A percentile compares a stretch with the other conserved stretches of the same genome.
These are phyloP conservation scores for Populus hybrid DNA, from an alignment of 441 rosid species.

Conservation along the genomic window DNA sequence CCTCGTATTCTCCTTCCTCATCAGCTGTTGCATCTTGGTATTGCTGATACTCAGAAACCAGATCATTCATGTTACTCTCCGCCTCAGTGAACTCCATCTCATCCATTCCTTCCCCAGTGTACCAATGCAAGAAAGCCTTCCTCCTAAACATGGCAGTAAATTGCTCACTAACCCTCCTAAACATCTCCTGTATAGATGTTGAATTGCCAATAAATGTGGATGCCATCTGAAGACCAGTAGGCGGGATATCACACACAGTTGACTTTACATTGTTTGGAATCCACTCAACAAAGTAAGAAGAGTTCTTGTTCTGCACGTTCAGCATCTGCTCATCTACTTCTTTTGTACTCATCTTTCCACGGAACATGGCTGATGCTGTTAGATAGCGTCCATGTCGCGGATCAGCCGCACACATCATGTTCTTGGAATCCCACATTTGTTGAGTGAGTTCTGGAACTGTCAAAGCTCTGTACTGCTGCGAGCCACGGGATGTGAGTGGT, in stretches of 20 bases:
- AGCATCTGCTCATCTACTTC: slow-evolving; percentile 85
- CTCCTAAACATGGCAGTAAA: slow-evolving; percentile 83
- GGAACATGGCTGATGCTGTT: slow-evolving; percentile 81
- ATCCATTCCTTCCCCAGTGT: slow-evolving; percentile 76
- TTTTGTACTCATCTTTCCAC: slow-evolving; percentile 80
- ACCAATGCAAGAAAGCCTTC: slow-evolving; percentile 89
- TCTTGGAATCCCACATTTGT: slow-evolving; percentile 86
- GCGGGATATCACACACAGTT: slow-evolving; percentile 77
- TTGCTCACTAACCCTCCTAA: slow-evolving; percentile 78
- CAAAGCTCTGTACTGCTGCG: slow-evolving; percentile 72
- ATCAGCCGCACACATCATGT: slow-evolving; percentile 84
- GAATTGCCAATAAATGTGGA: slow-evolving; percentile 80
- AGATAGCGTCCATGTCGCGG: slow-evolving; percentile 72
- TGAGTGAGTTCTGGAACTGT: slow-evolving; percentile 80
- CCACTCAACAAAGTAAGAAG: slow-evolving; percentile 85
- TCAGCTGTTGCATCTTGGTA: slow-evolving; percentile 84
- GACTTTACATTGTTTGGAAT: slow-evolving; percentile 81
- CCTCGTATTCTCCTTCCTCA: slow-evolving; percentile 67
- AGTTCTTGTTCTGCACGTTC: slow-evolving; percentile 80
- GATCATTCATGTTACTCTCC: slow-evolving; percentile 76
- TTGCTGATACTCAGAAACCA: slow-evolving; percentile 77
- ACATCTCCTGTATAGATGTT: slow-evolving; percentile 78
- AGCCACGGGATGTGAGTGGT: slow-evolving; percentile 82
- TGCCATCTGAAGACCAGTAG: slow-evolving; percentile 75
- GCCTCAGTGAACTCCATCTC: slow-evolving; percentile 83